Base-by-base conservation (phyloP, 2,329 filamentous ascomycete genomes). In the Chrysosporium keratinophilum region DNA sequence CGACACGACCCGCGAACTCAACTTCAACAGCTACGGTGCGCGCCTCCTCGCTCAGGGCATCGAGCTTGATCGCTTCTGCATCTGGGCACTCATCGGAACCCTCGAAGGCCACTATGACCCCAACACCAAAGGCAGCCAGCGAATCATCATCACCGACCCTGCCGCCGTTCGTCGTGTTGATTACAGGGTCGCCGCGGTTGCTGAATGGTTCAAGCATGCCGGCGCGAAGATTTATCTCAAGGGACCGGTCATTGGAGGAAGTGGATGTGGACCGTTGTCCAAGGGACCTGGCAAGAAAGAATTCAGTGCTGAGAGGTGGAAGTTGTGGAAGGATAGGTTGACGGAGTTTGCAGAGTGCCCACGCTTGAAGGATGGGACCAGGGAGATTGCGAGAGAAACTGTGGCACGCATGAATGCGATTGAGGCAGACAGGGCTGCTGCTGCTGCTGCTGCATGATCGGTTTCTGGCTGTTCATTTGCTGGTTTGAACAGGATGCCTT, bases 21-120 rank as follows among this genome's bases (percentile, higher is more conserved):
- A 44, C 37, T 44, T 44, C 52, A 28, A 49, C 12, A 54, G 45
- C 39, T 54, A 49, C 39, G 44, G 35, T 1, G 52, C 52, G 14
- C 45, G 52, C n/a, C 39, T 54, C 20, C 39, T 54, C 31, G 31
- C n/a, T 1, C 20, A 42, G 10, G 3, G 7, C 28, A 31, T 54
- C n/a, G 19, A 1, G 17, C 17, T 49, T 6, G 52, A 54, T 35
- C n/a, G 35, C 1, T 54, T 43, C 37, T 49, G 44, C 34, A 50
- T 54, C 28, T n/a, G 51, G 46, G 41, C 58, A 39, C 28, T 54
- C 33, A 40, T 34, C 12, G 12, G 33, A 7, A 37, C 55, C 10
- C 46, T 57, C 12, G 55, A 54, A 43, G 52, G 46, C 33, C n/a
- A 39, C 19, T 54, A 56, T n/a, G 46, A 56, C 42, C 46, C 35